Conservation (phyloP, 164 flowering plant species). For the Hamamelis virginiana region DNA sequence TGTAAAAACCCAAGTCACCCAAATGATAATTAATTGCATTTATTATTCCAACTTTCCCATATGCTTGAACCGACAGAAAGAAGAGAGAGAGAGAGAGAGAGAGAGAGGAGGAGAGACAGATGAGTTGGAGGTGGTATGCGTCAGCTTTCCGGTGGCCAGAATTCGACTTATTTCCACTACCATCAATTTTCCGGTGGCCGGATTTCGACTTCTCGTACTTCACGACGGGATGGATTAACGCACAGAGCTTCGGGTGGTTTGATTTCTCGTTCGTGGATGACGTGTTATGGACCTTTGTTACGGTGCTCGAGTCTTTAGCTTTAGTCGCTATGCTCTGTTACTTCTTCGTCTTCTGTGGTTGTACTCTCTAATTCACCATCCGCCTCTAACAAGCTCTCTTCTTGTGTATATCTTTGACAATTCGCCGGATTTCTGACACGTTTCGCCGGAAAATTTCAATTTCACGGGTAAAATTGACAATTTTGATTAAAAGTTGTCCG, state of each 20-base stretch:
- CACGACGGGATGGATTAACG: slow-evolving; percentile 19
- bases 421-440: too few relatives aligned
- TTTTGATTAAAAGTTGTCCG: too few relatives aligned
- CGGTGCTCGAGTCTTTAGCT: slow-evolving; percentile 60
- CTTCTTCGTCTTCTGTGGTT: slow-evolving; percentile 77
- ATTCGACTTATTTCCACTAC: slow-evolving; percentile 30
- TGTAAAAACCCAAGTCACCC: too few relatives aligned
- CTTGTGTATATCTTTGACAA: too few relatives aligned
- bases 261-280: slow-evolving; percentile 51
- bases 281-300: slow-evolving; percentile 52
- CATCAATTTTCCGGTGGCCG: slow-evolving; percentile 47
- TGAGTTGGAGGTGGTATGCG: slow-evolving; percentile 15
- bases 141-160: slow-evolving; percentile 43
- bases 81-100: too few relatives aligned
- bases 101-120: too few relatives aligned
- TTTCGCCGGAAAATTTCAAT: too few relatives aligned
- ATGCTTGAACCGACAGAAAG: too few relatives aligned
- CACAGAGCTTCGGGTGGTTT: slow-evolving; percentile 28
- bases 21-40: too few relatives aligned
- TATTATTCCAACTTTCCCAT: too few relatives aligned
- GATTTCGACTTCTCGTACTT: slow-evolving; percentile 34
- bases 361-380: slow-evolving; percentile 52
- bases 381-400: too few relatives aligned
- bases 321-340: slow-evolving; percentile 64
- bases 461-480: too few relatives aligned